These are phyloP conservation scores for Trichosporon sp. DNA, from an alignment of 1,284 basidiomycete genomes.

Conservation along the genomic window DNA sequence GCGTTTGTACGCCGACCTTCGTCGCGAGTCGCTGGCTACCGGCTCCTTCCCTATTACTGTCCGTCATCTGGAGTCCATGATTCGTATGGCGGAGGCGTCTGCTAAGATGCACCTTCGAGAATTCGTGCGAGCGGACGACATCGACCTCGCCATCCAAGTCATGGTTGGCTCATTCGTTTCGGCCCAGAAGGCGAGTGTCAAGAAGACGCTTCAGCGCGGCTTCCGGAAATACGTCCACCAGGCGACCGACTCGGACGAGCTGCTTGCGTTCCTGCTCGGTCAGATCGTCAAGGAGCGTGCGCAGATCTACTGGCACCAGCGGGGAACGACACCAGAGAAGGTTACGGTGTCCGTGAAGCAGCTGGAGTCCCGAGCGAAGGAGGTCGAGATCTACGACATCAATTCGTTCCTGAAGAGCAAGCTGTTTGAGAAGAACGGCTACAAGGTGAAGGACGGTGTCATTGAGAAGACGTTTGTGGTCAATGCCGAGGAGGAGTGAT, in stretches of 20 bases:
- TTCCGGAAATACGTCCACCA: slow-evolving; percentile 97
- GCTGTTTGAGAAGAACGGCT: slow-evolving; percentile 86
- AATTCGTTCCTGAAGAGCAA: slow-evolving; percentile 76
- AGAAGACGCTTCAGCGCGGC: slow-evolving; percentile 92
- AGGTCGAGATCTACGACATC: slow-evolving; percentile 89
- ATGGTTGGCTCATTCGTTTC: slow-evolving; percentile 90
- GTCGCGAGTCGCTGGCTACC: slow-evolving; percentile 91
- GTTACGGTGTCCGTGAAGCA: slow-evolving; percentile 70
- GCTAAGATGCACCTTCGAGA: slow-evolving; percentile 98
- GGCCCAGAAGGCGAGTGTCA: slow-evolving; percentile 97
- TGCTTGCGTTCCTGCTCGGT: slow-evolving; percentile 89
- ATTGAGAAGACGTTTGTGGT: slow-evolving; percentile 44
- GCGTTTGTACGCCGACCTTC: slow-evolving; percentile 90
- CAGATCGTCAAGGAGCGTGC: slow-evolving; percentile 93
- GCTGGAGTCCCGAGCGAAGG: slow-evolving; percentile 79
- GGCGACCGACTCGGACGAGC: slow-evolving; percentile 88
- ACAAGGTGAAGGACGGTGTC: slow-evolving; percentile 51
- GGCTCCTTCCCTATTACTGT: slow-evolving; percentile 98
- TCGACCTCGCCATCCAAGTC: slow-evolving; percentile 94
- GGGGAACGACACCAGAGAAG: slow-evolving; percentile 64
- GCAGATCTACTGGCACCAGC: slow-evolving; percentile 70
- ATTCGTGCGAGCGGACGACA: slow-evolving; percentile 91
- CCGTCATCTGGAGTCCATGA: slow-evolving; percentile 97
- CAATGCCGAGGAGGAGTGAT: slow-evolving; percentile 7
- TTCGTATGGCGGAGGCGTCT: slow-evolving; percentile 96